Evolutionary conservation across 129 eudicot species (phyloP).

Genomic region (Kitagawia praeruptora): DNA sequence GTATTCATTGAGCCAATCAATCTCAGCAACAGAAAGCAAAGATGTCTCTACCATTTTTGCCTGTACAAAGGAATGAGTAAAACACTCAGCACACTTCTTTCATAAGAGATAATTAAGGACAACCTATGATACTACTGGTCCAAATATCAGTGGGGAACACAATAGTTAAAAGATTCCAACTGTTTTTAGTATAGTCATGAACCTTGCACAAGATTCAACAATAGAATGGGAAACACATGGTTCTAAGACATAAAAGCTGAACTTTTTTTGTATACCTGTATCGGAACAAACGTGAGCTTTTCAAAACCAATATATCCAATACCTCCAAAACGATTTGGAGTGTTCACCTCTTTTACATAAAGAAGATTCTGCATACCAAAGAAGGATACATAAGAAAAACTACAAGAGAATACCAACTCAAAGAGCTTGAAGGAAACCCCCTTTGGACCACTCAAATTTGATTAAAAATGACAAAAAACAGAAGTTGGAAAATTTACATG

Average conservation of each 20-base stretch:
- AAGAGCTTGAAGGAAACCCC: not conserved
- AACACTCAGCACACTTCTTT: not conserved
- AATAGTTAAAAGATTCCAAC: not conserved
- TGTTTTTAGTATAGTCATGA: not conserved
- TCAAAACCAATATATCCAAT: slow-evolving; percentile 73
- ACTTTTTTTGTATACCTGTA: slow-evolving; percentile 54
- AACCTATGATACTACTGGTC: not conserved
- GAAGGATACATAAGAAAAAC: not conserved
- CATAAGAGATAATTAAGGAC: not conserved
- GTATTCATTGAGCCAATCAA: slow-evolving; percentile 84
- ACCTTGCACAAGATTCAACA: not conserved
- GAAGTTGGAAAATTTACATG: not conserved
- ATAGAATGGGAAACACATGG: not conserved
- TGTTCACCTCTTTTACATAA: slow-evolving; percentile 59
- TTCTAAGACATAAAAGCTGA: not conserved
- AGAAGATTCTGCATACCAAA: slow-evolving; percentile 77
- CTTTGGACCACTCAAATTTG: not conserved
- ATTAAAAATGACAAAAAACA: not conserved
- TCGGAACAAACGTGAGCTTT: slow-evolving; percentile 90
- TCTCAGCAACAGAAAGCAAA: slow-evolving; percentile 57
- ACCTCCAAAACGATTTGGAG: slow-evolving; percentile 89
- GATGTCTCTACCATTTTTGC: slow-evolving; percentile 59
- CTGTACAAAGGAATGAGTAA: slow-evolving; percentile 26
- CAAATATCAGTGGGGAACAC: not conserved
- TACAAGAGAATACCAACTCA: not conserved